Evolutionary conservation across 2,329 filamentous ascomycete genomes (phyloP).

Genomic region (Cryphonectria radicalis): DNA sequence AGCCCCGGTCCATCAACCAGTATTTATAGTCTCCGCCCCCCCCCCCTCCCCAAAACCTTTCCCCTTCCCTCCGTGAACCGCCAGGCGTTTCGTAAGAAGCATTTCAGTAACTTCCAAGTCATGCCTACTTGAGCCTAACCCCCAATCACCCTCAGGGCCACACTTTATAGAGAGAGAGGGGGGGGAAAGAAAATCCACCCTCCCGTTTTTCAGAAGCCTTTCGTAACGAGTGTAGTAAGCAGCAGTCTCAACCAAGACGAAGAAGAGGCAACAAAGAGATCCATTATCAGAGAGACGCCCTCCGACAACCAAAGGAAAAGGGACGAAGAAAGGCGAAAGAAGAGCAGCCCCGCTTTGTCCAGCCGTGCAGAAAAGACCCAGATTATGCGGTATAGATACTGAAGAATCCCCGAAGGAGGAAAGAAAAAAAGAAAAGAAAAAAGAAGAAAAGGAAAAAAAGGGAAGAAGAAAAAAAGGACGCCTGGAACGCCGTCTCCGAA

Average conservation of each 20-base stretch:
- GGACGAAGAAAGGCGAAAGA: not conserved
- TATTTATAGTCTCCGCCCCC: not conserved
- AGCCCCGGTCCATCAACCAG: not conserved
- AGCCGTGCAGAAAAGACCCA: constrained; percentile 10
- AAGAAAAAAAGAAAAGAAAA: too few relatives aligned
- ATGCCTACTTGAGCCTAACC: not conserved
- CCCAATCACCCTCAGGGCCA: not conserved
- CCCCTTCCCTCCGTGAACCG: not conserved
- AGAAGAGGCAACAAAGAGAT: not conserved
- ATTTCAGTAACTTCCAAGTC: not conserved
- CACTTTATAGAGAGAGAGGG: not conserved
- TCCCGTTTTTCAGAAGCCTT: not conserved
- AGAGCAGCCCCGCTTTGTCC: constrained; percentile 20
- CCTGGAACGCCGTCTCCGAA: constrained; percentile 22
- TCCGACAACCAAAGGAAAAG: too few relatives aligned
- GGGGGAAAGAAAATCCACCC: too few relatives aligned
- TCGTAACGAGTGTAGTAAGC: constrained; percentile 16
- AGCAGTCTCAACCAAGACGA: not conserved
- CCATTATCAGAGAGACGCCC: constrained; percentile 17
- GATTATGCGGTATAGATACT: constrained; percentile 20
- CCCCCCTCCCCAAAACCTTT: not conserved
- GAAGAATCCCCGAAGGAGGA: not conserved
- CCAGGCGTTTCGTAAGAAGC: not conserved
- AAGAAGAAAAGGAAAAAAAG: not conserved
- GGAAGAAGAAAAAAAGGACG: not conserved